Evolutionary conservation across 768 basidiomycete genomes (phyloP).

Genomic region (Leucocoprinus leucothites): DNA sequence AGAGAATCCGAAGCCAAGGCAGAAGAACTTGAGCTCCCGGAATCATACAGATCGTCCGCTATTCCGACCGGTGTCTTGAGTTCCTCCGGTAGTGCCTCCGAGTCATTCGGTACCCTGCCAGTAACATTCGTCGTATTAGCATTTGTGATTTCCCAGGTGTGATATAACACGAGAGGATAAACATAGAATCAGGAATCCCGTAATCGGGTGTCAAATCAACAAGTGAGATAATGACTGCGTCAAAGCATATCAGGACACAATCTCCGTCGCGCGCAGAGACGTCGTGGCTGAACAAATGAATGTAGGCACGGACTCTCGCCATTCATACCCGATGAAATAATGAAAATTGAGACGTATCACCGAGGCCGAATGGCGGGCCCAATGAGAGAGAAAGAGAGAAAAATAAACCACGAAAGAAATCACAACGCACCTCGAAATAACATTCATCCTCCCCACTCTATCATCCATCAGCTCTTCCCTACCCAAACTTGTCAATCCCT

Average conservation of each 20-base stretch:
- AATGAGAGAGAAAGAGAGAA: conserved; percentile 11
- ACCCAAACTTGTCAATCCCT: conserved; percentile 65
- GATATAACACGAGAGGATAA: neutral
- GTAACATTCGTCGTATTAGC: conserved; percentile 5
- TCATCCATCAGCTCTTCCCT: conserved; percentile 78
- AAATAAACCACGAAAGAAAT: conserved; percentile 12
- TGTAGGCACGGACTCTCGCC: no score
- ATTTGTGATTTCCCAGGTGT: neutral
- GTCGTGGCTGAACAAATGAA: neutral
- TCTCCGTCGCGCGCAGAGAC: neutral
- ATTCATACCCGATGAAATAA: no score
- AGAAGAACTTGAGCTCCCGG: conserved; percentile 16
- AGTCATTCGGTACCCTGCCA: conserved; percentile 51
- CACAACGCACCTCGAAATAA: conserved; percentile 63
- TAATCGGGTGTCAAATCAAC: neutral
- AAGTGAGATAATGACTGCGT: neutral
- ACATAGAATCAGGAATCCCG: neutral
- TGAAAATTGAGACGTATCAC: conserved; percentile 10
- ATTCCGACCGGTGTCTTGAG: conserved; percentile 59
- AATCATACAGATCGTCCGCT: conserved; percentile 56
- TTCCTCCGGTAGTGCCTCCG: conserved; percentile 57
- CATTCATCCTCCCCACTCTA: conserved; percentile 58
- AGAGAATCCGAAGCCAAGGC: conserved; percentile 9
- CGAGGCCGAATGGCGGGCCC: conserved; percentile 5
- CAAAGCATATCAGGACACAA: conserved; percentile 2